Base-by-base conservation (phyloP, 352 stramenopile species). In the Albugo candida region DNA sequence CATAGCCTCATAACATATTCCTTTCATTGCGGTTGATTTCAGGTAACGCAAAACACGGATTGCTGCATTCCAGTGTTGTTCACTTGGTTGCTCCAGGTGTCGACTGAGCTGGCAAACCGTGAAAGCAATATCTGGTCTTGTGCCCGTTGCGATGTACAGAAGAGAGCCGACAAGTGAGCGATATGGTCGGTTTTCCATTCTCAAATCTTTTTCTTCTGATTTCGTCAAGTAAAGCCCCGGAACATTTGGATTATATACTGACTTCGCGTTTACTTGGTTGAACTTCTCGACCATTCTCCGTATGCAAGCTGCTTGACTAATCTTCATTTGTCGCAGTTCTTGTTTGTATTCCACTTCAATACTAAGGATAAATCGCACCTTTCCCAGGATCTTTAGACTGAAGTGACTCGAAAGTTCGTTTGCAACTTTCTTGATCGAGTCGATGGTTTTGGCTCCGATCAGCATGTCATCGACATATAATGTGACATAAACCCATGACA, bases 271-370 rank as follows among this genome's bases (percentile, higher is more conserved):
- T 3, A 21, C 19, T 24, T 43, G 38, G 38, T 43, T 48, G 2
- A 21, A 6, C 6, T 19, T 41, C 24, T 37, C 17, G 4, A 21
- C 14, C 11, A 61, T 31, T 13, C 57, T 53, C n/a, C 57, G 34
- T 34, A 60, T 57, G 38, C 55, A 65, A 13, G 46, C 37, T 0
- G 43, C 55, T 17, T 60, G 47, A 18, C 54, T 60, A 17, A 65
- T 54, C 34, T 55, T 61, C 2, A 54, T 36, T 36, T 19, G 50
- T 13, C 13, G 36, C 5, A 31, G 38, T 0, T 2, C 11, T 34
- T 38, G 18, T 16, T 59, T 45, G 21, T 55, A 47, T 6, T 59
- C 41, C 4, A 66, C 54, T 14, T 66, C 49, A 50, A 61, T 56
- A 0, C 49, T 55, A 8, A 63, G 14, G 2, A 63, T 59, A 34